Conservation (phyloP, 192 early-diverging fungal species). For the Backusella mclennaniae region DNA sequence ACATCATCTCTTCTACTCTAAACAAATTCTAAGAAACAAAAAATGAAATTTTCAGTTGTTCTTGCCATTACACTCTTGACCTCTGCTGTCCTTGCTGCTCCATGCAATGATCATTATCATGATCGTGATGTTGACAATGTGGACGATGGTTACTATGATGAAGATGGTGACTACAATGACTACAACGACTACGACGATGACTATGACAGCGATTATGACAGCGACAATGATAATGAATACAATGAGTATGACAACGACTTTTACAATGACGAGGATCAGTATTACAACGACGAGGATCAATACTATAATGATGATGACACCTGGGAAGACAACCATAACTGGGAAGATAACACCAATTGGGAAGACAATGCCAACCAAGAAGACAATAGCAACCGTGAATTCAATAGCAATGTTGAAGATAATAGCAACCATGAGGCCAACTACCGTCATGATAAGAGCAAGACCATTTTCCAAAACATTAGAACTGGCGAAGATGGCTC, state of each 20-base stretch:
- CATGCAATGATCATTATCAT: not conserved
- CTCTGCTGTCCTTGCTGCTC: constrained; percentile 3
- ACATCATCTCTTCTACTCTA: not conserved
- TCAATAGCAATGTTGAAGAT: not conserved
- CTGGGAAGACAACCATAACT: not conserved
- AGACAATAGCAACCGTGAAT: not conserved
- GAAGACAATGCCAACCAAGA: not conserved
- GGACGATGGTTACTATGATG: not conserved
- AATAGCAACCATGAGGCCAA: not conserved
- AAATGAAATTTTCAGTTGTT: not conserved
- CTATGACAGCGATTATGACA: not conserved
- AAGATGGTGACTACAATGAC: not conserved
- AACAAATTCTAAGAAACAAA: not conserved
- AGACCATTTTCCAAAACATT: not conserved
- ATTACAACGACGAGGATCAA: not conserved
- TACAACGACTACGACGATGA: not conserved
- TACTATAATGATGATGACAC: not conserved
- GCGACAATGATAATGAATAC: not conserved
- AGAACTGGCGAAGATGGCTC: not conserved
- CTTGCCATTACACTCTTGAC: not conserved
- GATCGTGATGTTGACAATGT: not conserved
- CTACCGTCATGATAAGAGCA: not conserved
- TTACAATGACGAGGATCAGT: not conserved
- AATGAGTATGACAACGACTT: not conserved
- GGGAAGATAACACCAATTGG: not conserved